A percentile compares a stretch with the other conserved stretches of the same genome.
Evolutionary conservation across 2,329 filamentous ascomycete species (phyloP).

Genomic region (Camillea tinctor): DNA sequence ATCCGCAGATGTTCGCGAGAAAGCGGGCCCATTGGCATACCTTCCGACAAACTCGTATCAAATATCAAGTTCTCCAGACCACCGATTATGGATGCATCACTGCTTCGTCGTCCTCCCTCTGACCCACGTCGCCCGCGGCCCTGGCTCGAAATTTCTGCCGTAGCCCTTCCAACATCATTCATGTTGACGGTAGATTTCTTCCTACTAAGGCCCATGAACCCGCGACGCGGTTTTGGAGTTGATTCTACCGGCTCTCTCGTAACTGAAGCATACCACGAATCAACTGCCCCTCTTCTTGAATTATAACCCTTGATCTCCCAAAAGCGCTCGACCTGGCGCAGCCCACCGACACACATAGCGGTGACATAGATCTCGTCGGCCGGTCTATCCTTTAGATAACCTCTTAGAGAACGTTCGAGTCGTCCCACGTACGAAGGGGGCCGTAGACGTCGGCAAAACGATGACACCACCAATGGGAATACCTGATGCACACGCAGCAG

Average conservation of each 20-base stretch:
- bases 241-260: slow-evolving; percentile 44
- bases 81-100: slow-evolving; percentile 26
- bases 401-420: slow-evolving; percentile 60
- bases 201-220: slow-evolving; percentile 53
- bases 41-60: slow-evolving; percentile 57
- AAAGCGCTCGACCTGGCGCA: slow-evolving; percentile 61
- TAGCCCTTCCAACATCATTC: slow-evolving; percentile 28
- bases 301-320: slow-evolving; percentile 70
- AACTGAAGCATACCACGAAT: slow-evolving; percentile 57
- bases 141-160: slow-evolving; percentile 11
- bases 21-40: slow-evolving; percentile 61
- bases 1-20: slow-evolving; percentile 48
- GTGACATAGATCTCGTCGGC: slow-evolving; percentile 62
- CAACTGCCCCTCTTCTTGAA: slow-evolving; percentile 55
- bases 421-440: slow-evolving; percentile 64
- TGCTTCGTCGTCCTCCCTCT: slow-evolving; percentile 27
- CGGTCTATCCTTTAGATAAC: slow-evolving; percentile 62
- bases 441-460: slow-evolving; percentile 60
- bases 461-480: slow-evolving; percentile 63
- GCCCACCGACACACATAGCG: slow-evolving; percentile 58
- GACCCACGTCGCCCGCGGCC: slow-evolving; percentile 30
- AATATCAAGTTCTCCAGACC: slow-evolving; percentile 48
- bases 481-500: slow-evolving; percentile 62
- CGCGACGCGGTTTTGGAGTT: slow-evolving; percentile 49
- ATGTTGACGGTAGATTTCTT: slow-evolving; percentile 52